Evolutionary conservation across 2,329 filamentous ascomycete genomes (phyloP), one percentile per base, ranked within the genome.

Genomic region (Cladosporium sp.): DNA sequence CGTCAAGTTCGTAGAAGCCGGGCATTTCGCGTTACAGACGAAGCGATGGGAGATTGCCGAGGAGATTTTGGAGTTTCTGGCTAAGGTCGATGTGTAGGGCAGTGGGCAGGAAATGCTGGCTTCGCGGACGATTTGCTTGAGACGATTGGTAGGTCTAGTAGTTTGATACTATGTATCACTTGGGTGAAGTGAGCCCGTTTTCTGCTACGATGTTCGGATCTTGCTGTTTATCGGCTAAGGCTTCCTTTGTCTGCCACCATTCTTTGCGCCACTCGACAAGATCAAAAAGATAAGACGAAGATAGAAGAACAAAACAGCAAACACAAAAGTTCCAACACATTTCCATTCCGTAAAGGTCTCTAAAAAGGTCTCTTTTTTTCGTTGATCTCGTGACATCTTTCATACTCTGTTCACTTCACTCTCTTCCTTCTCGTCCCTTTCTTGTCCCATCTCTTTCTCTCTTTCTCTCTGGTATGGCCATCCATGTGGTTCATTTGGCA

Each of bases 11-110:
- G 65, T 85, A 42, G 81, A 86, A 67, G 78, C 77, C 1, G 82
- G 82, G 0, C 83, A 86, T 71, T 85, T 85, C 74, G 80, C 82
- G 14, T 65, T 72, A 11, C 76, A 79, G 65, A 78, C 71, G 58
- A 69, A 76, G 50, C 66, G 70, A 4, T 67, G 66, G 50, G 65
- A 74, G 39, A 72, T 79, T 61, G 75, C 68, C 3, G 55, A 61
- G 30, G 59, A 72, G 56, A 72, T 78, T 6, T 38, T 74, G 59
- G 64, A 66, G 2, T 78, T 77, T 59, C 66, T 78, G 60, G 40
- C 20, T 9, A 47, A 62, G 59, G 25, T 65, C 61, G 30, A 15
- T 28, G 14, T 28, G 42, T 6, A 9, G 42, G 3, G 25, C 25
- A 25, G 25, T 3, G 6, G 25, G 25, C 25, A 25, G 25, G 25